Evolutionary conservation across 352 stramenopile species (phyloP), one percentile per base, ranked within the genome.

Genomic region (Detonula confervacea): DNA sequence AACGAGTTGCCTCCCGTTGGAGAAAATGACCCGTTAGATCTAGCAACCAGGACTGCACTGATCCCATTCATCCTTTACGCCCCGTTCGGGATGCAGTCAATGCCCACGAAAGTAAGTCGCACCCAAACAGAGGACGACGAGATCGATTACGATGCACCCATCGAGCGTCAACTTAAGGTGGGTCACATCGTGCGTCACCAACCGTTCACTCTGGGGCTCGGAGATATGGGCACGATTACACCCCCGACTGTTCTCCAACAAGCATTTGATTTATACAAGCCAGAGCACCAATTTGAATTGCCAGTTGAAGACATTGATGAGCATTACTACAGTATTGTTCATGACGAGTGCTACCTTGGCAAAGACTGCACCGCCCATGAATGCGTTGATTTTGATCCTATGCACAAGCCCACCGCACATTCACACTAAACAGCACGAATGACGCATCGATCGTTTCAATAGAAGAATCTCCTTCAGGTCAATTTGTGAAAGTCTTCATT

Each of bases 211-310:
- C 4, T 62, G 11, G 54, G 54, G 1, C 14, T 62, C 7, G 54
- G 25, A 18, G n/a, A 62, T 16, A 18, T 22, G 14, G 54, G 54
- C 12, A 62, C 54, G 2, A 44, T 62, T 39, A 62, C 54, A 16
- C 54, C 25, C 42, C 54, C 54, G 3, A 18, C 22, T 0, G 24
- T 39, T 12, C 25, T 62, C 5, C 54, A 62, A 27, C 54, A 62
- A 44, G 27, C 54, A 46, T 62, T 62, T 18, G 11, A 62, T 18
- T 27, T 62, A 27, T 62, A 62, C 14, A n/a, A 62, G n/a, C 54
- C 54, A 62, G 54, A 62, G 12, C 20, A 62, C 14, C 2, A 44
- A 18, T 62, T 62, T 46, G 16, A 62, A 12, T 2, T 62, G 6
- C 29, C 54, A 9, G 37, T 0, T 39, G 16, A 4, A 25, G 54